Evolutionary conservation across 139 green algal genomes (phyloP).

Genomic region (Pedinophyceae sp.): DNA sequence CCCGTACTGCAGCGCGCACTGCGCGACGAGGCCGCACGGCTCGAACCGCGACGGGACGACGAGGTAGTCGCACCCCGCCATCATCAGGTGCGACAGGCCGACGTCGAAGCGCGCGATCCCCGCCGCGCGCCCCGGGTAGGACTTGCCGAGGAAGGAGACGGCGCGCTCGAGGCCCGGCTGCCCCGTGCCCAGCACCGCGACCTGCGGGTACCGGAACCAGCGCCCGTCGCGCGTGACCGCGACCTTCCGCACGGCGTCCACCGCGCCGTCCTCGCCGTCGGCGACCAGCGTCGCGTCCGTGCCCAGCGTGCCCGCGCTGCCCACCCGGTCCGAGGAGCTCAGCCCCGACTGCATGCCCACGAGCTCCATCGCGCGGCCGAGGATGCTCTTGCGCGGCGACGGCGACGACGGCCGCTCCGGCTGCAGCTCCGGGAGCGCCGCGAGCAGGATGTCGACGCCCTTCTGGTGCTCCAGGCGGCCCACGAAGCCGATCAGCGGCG

Average conservation of each 20-base stretch:
- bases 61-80: slow-evolving; percentile 23
- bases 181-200: slow-evolving; percentile 29
- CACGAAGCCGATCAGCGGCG: slow-evolving; percentile 52
- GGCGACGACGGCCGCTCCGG: too few species aligned
- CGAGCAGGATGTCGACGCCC: slow-evolving; percentile 62
- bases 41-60: slow-evolving; percentile 66
- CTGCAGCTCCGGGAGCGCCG: slow-evolving; percentile 35
- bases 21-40: slow-evolving; percentile 67
- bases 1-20: slow-evolving; percentile 53
- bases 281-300: too few species aligned
- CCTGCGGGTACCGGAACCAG: slow-evolving; percentile 15
- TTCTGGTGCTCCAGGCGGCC: slow-evolving; percentile 69
- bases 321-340: too few species aligned
- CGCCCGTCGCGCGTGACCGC: too few species aligned
- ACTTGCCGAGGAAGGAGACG: slow-evolving; percentile 23
- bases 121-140: slow-evolving; percentile 35
- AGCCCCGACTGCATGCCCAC: too few species aligned
- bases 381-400: too few species aligned
- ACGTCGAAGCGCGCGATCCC: slow-evolving; percentile 44
- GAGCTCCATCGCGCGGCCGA: not conserved
- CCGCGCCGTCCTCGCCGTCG: too few species aligned
- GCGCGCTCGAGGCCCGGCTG: slow-evolving; percentile 43
- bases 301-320: too few species aligned
- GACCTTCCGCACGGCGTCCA: too few species aligned
- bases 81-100: slow-evolving; percentile 46